Percentiles rank a stretch among this genome's conserved stretches.
Conservation (phyloP, 805 yeast genomes). For the Wickerhamiella cacticola region DNA sequence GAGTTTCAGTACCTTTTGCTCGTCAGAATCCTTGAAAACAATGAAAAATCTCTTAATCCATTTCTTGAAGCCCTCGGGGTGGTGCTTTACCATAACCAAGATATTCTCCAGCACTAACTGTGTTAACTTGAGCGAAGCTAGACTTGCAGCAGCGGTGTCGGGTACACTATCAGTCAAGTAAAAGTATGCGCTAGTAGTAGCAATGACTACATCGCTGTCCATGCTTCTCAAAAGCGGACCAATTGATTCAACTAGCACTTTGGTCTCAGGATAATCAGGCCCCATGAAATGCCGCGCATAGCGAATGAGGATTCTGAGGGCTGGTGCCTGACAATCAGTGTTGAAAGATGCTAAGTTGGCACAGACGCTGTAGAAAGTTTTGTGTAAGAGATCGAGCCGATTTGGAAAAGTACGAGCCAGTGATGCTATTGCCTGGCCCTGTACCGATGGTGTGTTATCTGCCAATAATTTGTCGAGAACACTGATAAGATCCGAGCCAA, state of each 20-base stretch:
- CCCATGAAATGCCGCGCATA: constrained; percentile 52
- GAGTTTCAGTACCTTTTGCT: constrained; percentile 43
- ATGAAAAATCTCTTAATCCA: constrained; percentile 36
- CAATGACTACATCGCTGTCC: constrained; percentile 49
- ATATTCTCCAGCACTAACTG: constrained; percentile 40
- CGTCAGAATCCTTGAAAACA: constrained; percentile 40
- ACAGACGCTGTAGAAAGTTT: constrained; percentile 51
- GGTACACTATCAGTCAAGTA: constrained; percentile 47
- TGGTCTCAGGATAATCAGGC: constrained; percentile 48
- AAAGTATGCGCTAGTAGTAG: constrained; percentile 44
- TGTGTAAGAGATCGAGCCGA: constrained; percentile 56
- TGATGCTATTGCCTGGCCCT: constrained; percentile 54
- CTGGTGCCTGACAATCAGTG: constrained; percentile 53
- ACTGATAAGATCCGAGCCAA: constrained; percentile 39
- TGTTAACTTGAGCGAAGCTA: constrained; percentile 35
- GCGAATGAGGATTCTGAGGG: constrained; percentile 51
- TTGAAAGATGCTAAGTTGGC: constrained; percentile 42
- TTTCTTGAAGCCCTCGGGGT: constrained; percentile 28
- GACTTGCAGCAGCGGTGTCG: constrained; percentile 38
- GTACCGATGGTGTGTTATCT: constrained; percentile 57
- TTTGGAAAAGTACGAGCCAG: constrained; percentile 43
- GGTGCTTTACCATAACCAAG: constrained; percentile 29
- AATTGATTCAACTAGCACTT: constrained; percentile 40
- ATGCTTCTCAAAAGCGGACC: constrained; percentile 38
- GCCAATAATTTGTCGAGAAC: constrained; percentile 42